Evolutionary conservation across 148 eudicot species (phyloP).

Genomic region (Rhododendron ferrugineum): DNA sequence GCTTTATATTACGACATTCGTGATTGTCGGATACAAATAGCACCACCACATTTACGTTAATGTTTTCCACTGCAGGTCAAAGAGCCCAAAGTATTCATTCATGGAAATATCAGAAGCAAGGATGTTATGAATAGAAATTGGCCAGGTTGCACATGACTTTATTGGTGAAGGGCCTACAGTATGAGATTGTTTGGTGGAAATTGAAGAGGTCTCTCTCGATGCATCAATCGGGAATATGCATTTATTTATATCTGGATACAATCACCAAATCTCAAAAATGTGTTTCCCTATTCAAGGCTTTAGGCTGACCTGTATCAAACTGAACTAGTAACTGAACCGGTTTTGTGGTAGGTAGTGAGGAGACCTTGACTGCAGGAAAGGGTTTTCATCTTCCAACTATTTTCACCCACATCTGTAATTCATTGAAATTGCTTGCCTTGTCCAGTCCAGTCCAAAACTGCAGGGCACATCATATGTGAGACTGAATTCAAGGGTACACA

Average conservation of each 20-base stretch:
- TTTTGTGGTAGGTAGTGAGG: background rate
- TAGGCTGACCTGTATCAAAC: too few species aligned
- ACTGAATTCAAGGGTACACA: background rate
- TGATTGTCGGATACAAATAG: background rate
- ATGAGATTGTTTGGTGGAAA: background rate
- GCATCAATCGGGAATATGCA: background rate
- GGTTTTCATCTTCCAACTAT: background rate
- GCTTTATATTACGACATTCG: background rate
- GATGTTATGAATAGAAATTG: conserved; percentile 43
- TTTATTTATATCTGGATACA: background rate
- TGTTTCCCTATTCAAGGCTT: too few species aligned
- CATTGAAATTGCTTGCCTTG: background rate
- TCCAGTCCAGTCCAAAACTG: background rate
- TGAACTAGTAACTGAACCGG: too few species aligned
- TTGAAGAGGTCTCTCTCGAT: background rate
- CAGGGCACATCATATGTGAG: background rate
- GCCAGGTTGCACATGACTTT: conserved; percentile 51
- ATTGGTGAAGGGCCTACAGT: background rate
- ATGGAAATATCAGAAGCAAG: conserved; percentile 33
- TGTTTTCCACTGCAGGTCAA: conserved; percentile 41
- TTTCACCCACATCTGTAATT: background rate
- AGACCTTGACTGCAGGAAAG: background rate
- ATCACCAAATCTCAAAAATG: background rate
- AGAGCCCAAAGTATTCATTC: conserved; percentile 65
- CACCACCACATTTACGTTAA: background rate